Conservation (phyloP, 768 basidiomycete species). For the Suillus placidus region DNA sequence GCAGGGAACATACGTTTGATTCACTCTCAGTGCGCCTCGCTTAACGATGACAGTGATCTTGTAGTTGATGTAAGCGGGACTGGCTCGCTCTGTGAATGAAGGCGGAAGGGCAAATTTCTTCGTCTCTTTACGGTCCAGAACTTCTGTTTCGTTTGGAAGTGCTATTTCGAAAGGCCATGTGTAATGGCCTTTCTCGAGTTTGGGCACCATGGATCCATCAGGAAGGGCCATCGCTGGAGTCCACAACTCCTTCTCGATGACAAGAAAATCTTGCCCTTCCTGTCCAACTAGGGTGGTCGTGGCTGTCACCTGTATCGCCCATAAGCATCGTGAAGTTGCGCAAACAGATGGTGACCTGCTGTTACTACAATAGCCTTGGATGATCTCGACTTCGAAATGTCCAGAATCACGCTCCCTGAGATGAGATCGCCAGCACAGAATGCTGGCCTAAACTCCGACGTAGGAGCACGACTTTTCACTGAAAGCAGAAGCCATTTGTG, state of each 20-base stretch:
- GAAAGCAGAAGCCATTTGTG: slow-evolving; percentile 51
- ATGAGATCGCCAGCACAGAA: slow-evolving; percentile 53
- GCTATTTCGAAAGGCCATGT: slow-evolving; percentile 52
- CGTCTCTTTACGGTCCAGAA: slow-evolving; percentile 41
- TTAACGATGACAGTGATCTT: slow-evolving; percentile 52
- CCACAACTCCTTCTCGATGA: slow-evolving; percentile 47
- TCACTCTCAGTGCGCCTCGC: slow-evolving; percentile 49
- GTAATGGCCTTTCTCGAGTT: slow-evolving; percentile 47
- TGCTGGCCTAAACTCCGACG: slow-evolving; percentile 42
- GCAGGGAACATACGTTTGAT: slow-evolving; percentile 37
- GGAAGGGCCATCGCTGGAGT: slow-evolving; percentile 30
- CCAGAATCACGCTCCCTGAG: slow-evolving; percentile 52
- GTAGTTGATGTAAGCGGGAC: slow-evolving; percentile 60
- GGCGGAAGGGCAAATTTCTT: slow-evolving; percentile 49
- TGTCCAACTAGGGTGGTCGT: slow-evolving; percentile 58
- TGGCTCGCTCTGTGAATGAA: slow-evolving; percentile 56
- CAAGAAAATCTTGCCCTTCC: slow-evolving; percentile 52
- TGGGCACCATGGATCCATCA: slow-evolving; percentile 25
- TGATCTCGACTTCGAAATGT: slow-evolving; percentile 51
- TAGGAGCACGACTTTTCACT: slow-evolving; percentile 46
- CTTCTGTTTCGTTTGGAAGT: slow-evolving; percentile 46
- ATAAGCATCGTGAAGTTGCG: background rate
- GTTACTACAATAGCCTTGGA: slow-evolving; percentile 51
- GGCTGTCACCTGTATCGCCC: slow-evolving; percentile 41
- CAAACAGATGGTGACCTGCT: background rate